These are phyloP conservation scores for Mycena haematopus DNA, from an alignment of 768 basidiomycete species.

Conservation along the genomic window DNA sequence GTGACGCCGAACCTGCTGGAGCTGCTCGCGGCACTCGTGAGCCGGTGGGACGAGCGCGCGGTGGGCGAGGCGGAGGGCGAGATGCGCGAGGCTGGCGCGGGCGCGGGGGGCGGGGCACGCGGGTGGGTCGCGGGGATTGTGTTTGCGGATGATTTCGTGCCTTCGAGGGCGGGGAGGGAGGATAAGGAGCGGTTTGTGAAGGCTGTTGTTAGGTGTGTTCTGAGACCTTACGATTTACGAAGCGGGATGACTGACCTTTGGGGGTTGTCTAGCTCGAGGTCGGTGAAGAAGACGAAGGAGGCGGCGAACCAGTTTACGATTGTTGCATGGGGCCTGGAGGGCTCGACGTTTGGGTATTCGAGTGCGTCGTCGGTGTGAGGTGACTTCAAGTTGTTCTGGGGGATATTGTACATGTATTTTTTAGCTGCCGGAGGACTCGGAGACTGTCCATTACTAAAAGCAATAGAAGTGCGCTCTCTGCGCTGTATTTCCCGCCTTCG, in stretches of 20 bases:
- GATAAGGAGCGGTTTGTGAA: constrained; percentile 83
- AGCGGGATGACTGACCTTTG: constrained; percentile 2
- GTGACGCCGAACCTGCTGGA: constrained; percentile 86
- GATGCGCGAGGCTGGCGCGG: constrained; percentile 33
- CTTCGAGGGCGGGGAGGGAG: constrained; percentile 72
- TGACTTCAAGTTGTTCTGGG: too few relatives aligned
- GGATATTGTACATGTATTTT: constrained; percentile 2
- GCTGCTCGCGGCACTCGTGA: constrained; percentile 70
- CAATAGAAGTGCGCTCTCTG: not conserved
- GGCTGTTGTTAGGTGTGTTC: constrained; percentile 66
- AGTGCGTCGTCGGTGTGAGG: constrained; percentile 36
- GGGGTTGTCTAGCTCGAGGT: constrained; percentile 19
- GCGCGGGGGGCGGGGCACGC: constrained; percentile 41
- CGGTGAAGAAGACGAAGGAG: constrained; percentile 57
- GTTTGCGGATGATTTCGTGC: constrained; percentile 76
- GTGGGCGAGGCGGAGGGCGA: constrained; percentile 37
- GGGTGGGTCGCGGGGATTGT: constrained; percentile 80
- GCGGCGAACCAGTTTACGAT: constrained; percentile 72
- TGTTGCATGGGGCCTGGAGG: constrained; percentile 67
- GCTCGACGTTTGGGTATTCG: constrained; percentile 69
- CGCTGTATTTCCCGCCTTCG: not conserved
- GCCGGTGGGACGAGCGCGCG: constrained; percentile 59
- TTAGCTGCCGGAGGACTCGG: not conserved
- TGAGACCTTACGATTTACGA: too few relatives aligned
- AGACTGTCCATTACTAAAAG: not conserved